Base-by-base conservation (phyloP, 371 early-diverging fungal species). In the Rhizopus arrhizus region DNA sequence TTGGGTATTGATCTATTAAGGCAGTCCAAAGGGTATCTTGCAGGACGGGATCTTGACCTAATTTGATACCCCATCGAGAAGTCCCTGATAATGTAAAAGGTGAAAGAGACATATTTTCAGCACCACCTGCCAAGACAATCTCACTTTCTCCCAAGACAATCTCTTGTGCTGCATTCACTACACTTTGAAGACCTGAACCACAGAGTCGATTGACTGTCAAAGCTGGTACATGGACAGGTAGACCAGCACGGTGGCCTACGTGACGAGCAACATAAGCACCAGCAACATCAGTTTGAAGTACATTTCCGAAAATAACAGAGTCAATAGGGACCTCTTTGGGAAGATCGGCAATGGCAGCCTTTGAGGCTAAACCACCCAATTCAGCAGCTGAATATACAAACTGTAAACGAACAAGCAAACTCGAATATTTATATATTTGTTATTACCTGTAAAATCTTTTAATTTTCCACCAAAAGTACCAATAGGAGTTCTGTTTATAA, bases 261-360 rank as follows among this genome's bases (percentile, higher is more conserved):
- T 98, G 98, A 61, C 98, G 90, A 11, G 97, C 90, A 22, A 96
- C 80, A 73, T 95, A 96, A 32, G 96, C 85, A 12, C 93, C 97
- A 15, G 88, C 83, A 41, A 77, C 65, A 47, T 89, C 90, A 3
- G 97, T 90, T 66, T 96, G 96, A 65, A 88, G 73, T 8, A 98
- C 98, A 67, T 98, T 98, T 61, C 98, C 98, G 73, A 95, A 91
- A 53, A 96, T 91, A 55, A 95, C 94, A 28, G 94, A 90, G 80
- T 95, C 94, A 38, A 96, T 78, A 16, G 85, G 88, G 33, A 86
- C 65, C 9, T 84, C 81, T 45, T 81, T 74, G 16, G 94, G 94
- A 16, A 96, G 77, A 53, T 79, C 72, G 41, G 85, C 85, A 47
- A 96, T 62, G 7, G 94, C 96, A 8, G 96, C 97, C 66, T 85